Percentiles rank a stretch among this genome's conserved stretches.
Evolutionary conservation across 108 stramenopile genomes (phyloP).

Genomic region (Cyclotella distinguenda): DNA sequence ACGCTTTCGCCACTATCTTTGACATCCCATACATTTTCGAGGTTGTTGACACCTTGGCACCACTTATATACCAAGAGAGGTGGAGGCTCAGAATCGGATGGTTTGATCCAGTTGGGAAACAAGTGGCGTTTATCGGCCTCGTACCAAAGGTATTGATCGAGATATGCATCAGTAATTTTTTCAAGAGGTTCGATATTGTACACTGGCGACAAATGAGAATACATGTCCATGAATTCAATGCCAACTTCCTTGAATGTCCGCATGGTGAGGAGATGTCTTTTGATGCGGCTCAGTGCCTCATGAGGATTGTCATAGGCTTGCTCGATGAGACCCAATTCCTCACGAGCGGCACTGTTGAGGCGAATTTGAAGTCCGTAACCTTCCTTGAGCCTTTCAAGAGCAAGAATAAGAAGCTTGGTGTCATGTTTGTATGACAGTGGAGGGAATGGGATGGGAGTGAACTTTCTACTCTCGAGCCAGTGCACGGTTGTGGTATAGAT

Average conservation of each 20-base stretch:
- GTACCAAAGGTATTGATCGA: constrained; percentile 99
- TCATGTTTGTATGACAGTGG: constrained; percentile 99
- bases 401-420: constrained; percentile 99
- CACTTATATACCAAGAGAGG: constrained; percentile 99
- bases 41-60: constrained; percentile 98
- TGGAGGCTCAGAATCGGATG: constrained; percentile 98
- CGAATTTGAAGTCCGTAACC: constrained; percentile 90
- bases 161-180: constrained; percentile 99
- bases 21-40: constrained; percentile 95
- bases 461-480: constrained; percentile 99
- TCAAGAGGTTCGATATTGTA: constrained; percentile 98
- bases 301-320: constrained; percentile 99
- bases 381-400: constrained; percentile 98
- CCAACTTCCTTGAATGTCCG: constrained; percentile 99
- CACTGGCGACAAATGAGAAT: constrained; percentile 94
- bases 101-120: constrained; percentile 97
- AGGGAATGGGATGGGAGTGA: constrained; percentile 98
- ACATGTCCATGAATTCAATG: constrained; percentile 99
- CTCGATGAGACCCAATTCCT: constrained; percentile 98
- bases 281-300: constrained; percentile 98
- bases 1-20: constrained; percentile 93
- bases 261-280: constrained; percentile 97
- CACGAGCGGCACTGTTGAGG: constrained; percentile 94
- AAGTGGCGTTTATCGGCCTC: constrained; percentile 98
- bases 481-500: constrained; percentile 99